phyloP scores from a whole-genome alignment of 352 stramenopile genomes.

The Pythium biforme region DNA sequence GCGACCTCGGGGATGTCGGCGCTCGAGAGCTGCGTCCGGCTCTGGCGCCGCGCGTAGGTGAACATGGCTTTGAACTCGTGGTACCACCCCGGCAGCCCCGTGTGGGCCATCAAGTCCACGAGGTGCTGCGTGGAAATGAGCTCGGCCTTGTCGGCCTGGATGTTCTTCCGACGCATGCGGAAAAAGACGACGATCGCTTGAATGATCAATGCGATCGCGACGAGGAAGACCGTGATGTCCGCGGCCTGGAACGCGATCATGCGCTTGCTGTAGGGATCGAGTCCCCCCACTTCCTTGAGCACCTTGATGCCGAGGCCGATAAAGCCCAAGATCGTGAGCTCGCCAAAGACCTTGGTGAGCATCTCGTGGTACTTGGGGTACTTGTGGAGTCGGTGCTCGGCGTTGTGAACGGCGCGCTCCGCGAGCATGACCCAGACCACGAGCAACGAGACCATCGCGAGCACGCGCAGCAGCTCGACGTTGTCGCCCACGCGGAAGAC shows the following conservation, averaged over 20 bases:
- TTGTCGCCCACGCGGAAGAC: conserved; percentile 55
- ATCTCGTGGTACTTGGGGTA: conserved; percentile 73
- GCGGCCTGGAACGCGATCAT: conserved; percentile 38
- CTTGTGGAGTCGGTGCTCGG: conserved; percentile 45
- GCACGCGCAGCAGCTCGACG: conserved; percentile 56
- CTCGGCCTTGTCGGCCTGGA: conserved; percentile 29
- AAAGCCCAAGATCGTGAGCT: conserved; percentile 35
- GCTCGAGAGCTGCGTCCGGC: neutral
- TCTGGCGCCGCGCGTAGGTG: neutral
- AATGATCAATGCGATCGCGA: conserved; percentile 33
- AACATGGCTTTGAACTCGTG: conserved; percentile 6
- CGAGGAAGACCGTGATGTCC: conserved; percentile 36
- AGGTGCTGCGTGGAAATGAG: conserved; percentile 31
- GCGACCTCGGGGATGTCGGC: conserved; percentile 24
- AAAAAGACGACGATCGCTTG: conserved; percentile 35
- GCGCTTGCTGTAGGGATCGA: conserved; percentile 20
- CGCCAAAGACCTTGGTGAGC: conserved; percentile 51
- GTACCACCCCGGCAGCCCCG: conserved; percentile 2
- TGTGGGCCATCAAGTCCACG: conserved; percentile 16
- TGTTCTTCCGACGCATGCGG: conserved; percentile 30
- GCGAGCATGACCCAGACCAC: conserved; percentile 52
- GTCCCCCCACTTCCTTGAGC: conserved; percentile 22
- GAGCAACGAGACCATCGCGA: conserved; percentile 46
- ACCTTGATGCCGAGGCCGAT: conserved; percentile 43
- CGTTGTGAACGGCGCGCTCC: conserved; percentile 41